These are phyloP conservation scores for Rhodomyrtus tomentosa DNA, from an alignment of 345 rosid genomes.

Conservation along the genomic window DNA sequence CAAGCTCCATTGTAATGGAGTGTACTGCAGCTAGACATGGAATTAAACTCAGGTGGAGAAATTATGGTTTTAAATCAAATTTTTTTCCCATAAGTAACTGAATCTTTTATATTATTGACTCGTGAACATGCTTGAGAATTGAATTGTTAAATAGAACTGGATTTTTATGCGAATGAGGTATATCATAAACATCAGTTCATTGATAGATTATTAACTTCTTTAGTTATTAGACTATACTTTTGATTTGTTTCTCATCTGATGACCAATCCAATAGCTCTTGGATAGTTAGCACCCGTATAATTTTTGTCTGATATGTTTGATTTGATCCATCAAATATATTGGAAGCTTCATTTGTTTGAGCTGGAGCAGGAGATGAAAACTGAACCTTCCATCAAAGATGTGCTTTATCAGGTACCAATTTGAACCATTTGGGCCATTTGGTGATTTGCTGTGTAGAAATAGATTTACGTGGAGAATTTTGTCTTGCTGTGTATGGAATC, in stretches of 20 bases:
- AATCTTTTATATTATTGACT: background rate
- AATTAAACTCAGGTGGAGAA: constrained; percentile 71
- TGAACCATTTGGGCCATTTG: background rate
- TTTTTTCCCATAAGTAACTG: constrained; percentile 69
- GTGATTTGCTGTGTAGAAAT: no score
- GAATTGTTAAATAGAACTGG: background rate
- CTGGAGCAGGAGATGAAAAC: constrained; percentile 85
- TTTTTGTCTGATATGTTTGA: background rate
- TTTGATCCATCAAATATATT: constrained; percentile 21
- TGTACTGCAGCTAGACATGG: constrained; percentile 53
- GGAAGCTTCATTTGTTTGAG: constrained; percentile 95
- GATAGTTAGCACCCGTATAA: background rate
- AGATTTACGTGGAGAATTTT: background rate
- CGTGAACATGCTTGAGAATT: background rate
- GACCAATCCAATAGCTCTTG: background rate
- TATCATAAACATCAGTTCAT: background rate
- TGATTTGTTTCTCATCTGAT: background rate
- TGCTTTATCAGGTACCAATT: constrained; percentile 51
- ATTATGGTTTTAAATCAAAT: constrained; percentile 51
- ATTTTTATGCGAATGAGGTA: background rate
- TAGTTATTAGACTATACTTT: background rate
- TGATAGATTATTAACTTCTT: fast-evolving
- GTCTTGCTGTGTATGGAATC: background rate
- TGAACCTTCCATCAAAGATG: constrained; percentile 72
- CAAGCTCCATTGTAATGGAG: constrained; percentile 70